Base-by-base conservation (phyloP, 306 rosid genomes). In the Malus orientalis region DNA sequence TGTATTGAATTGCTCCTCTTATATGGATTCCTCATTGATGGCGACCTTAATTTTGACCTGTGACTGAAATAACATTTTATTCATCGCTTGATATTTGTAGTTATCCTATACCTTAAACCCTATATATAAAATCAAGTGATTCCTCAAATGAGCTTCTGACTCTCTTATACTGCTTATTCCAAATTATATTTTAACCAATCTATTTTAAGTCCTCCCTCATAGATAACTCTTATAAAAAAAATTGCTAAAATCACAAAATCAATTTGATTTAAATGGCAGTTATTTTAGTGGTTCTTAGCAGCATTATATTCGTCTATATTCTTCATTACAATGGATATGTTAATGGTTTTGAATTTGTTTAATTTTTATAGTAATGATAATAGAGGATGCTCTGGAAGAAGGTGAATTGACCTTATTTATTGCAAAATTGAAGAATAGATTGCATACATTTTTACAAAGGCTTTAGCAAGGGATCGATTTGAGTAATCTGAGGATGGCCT, bases 1-100 rank as follows among this genome's bases (percentile, higher is more conserved):
- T n/a, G 3, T 59, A 23, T 61, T 42, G 3, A 44, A 32, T 14
- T 54, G n/a, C 29, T 45, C 60, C 8, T 6, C 32, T 45, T 12
- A 4, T 19, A 18, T 25, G 18, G 23, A 42, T 74, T 74, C 27
- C 60, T 42, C 10, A 45, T 32, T 36, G 79, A 80, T 68, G 38
- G 54, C 32, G 70, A 68, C 83, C 33, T 80, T 47, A 60, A 51
- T 33, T 68, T 80, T 74, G 66, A 80, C 78, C 3, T n/a, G n/a
- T 65, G 25, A 2, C 30, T 30, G 57, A 59, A 60, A n/a, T 59
- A n/a, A 42, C 20, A 1, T 6, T 77, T 49, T 23, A 4, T 66
- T 27, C 69, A 36, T 20, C 6, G n/a, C 30, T 25, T 71, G 3
- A 40, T 36, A 16, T 19, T 72, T 73, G 30, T 23, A 47, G 19